phyloP scores from a whole-genome alignment of 2,329 filamentous ascomycete species.

The Pezicula radicicola region DNA sequence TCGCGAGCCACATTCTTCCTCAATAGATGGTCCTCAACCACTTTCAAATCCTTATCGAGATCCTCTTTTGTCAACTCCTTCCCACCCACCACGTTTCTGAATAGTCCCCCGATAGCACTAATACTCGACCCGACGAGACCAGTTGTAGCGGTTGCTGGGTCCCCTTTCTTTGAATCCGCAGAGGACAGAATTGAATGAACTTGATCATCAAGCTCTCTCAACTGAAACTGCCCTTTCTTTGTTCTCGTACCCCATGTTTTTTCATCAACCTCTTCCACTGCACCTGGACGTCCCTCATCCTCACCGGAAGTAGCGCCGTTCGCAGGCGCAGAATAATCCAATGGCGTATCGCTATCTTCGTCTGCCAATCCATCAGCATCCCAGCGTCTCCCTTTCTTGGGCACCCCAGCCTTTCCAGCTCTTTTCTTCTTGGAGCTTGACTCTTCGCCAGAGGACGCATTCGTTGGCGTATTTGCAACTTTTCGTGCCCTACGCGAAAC shows the following conservation, averaged over 20 bases:
- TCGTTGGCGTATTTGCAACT: slow-evolving; percentile 58
- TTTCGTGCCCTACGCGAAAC: slow-evolving; percentile 78
- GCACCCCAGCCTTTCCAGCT: slow-evolving; percentile 47
- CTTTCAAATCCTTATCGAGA: slow-evolving; percentile 87
- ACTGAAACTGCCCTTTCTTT: slow-evolving; percentile 84
- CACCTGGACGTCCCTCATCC: slow-evolving; percentile 48
- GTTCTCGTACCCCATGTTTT: slow-evolving; percentile 83
- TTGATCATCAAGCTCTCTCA: slow-evolving; percentile 91
- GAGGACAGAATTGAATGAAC: slow-evolving; percentile 84
- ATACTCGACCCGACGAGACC: slow-evolving; percentile 78
- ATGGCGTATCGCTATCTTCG: slow-evolving; percentile 70
- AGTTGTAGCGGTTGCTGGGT: slow-evolving; percentile 39
- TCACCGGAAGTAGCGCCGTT: slow-evolving; percentile 51
- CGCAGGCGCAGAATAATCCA: slow-evolving; percentile 82
- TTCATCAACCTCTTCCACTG: slow-evolving; percentile 72
- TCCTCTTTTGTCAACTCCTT: slow-evolving; percentile 89
- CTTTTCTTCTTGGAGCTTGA: slow-evolving; percentile 56
- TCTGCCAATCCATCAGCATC: slow-evolving; percentile 84
- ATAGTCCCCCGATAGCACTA: slow-evolving; percentile 80
- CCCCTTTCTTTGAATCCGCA: slow-evolving; percentile 63
- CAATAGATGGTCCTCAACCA: slow-evolving; percentile 92
- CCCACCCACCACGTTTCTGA: slow-evolving; percentile 92
- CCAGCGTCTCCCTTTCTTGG: slow-evolving; percentile 90
- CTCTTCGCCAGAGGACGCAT: slow-evolving; percentile 83
- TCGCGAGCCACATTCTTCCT: slow-evolving; percentile 96